Evolutionary conservation across 768 basidiomycete genomes (phyloP).

Genomic region (Coprinellus micaceus): DNA sequence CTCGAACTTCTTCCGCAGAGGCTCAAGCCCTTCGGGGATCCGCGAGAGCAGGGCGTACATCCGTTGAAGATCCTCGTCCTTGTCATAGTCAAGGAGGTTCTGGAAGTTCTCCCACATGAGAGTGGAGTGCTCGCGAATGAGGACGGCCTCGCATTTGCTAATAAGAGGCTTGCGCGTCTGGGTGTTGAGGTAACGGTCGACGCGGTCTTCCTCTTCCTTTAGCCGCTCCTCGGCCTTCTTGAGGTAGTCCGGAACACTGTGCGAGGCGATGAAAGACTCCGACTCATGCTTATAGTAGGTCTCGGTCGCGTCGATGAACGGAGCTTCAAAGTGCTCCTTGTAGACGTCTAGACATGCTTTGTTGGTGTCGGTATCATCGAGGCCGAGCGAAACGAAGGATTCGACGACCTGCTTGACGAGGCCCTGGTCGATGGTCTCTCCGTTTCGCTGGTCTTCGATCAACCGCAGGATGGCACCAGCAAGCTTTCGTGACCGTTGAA

Average conservation of each 20-base stretch:
- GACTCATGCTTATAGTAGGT: constrained; percentile 93
- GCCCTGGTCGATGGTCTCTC: constrained; percentile 91
- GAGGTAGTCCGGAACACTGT: constrained; percentile 93
- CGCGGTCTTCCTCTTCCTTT: constrained; percentile 92
- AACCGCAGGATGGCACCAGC: constrained; percentile 84
- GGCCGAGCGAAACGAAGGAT: constrained; percentile 93
- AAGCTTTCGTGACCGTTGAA: constrained; percentile 81
- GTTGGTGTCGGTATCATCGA: constrained; percentile 89
- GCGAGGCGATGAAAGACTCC: constrained; percentile 85
- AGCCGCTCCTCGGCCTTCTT: constrained; percentile 94
- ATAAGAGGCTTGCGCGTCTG: constrained; percentile 85
- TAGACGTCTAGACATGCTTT: constrained; percentile 95
- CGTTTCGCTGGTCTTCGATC: constrained; percentile 92
- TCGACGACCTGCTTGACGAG: constrained; percentile 98
- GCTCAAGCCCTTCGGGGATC: constrained; percentile 90
- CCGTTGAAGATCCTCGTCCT: constrained; percentile 92
- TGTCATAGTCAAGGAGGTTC: constrained; percentile 85
- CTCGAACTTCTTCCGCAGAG: constrained; percentile 91
- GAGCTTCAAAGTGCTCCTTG: constrained; percentile 85
- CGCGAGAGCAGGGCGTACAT: constrained; percentile 96
- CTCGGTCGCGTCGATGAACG: constrained; percentile 88
- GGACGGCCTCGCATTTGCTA: constrained; percentile 86
- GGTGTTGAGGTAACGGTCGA: constrained; percentile 91
- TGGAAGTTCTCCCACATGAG: constrained; percentile 98
- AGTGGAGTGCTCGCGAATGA: constrained; percentile 87